Base-by-base conservation (phyloP, 2,329 filamentous ascomycete species). In the Hymenoscyphus fructigenus region DNA sequence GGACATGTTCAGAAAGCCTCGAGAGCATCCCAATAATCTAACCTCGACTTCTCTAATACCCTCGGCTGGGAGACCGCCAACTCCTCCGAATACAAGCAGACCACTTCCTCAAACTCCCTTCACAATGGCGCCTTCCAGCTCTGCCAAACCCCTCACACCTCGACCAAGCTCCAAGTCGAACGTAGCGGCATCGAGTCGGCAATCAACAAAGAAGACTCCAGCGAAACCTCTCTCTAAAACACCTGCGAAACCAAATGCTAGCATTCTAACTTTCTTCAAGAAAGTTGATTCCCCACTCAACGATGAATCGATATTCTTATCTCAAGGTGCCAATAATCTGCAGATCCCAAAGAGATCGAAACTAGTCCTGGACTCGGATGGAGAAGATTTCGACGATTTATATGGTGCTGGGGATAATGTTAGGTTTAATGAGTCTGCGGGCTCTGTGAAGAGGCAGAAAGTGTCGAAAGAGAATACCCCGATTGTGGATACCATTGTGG, bases 181-280 rank as follows among this genome's bases (percentile, higher is more conserved):
- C 65, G 28, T 70, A 1, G 64, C 69, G 23, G 36, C 60, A 38
- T 47, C 57, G 29, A 67, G 23, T 23, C 59, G 61, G 28, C 69
- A 67, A 56, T 65, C 57, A 28, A 38, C 63, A 3, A 73, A 71
- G 56, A 76, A 75, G 36, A 60, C 61, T n/a, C 44, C 44, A 2
- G 44, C 44, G 1, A 50, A 50, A 50, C 36, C 65, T 10, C 59
- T 60, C 60, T 56, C 62, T 17, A 75, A 72, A 55, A 63, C 68
- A 14, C 65, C 68, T 9, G 66, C 59, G 5, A 76, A 73, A 62
- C 78, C 79, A 0, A 91, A 91, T 71, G 81, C 82, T 6, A 92
- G 88, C 68, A 92, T 92, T 36, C 78, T 92, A 15, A 91, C 78
- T 68, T 93, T 92, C 76, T 93, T 93, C 74, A 88, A 90, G 72